Percentiles rank a stretch among this genome's conserved stretches.
These are phyloP conservation scores for Xerocomus potaroensis DNA, from an alignment of 768 basidiomycete genomes.

Conservation along the genomic window DNA sequence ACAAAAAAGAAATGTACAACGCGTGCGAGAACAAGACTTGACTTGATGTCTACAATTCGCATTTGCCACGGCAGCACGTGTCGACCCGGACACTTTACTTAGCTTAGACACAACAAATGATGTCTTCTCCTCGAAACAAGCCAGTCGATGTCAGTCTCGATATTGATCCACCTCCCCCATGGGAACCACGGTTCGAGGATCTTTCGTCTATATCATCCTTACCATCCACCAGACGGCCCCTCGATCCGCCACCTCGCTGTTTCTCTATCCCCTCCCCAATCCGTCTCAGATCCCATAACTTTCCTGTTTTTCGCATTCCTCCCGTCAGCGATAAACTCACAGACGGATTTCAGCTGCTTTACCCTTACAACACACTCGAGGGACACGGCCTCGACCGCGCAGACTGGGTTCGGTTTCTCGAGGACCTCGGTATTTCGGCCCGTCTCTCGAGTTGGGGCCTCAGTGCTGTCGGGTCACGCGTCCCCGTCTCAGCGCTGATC, in stretches of 20 bases:
- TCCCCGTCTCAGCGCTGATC: constrained; percentile 13
- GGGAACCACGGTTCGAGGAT: constrained; percentile 28
- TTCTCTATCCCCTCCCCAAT: constrained; percentile 27
- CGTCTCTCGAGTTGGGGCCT: constrained; percentile 22
- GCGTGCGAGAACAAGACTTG: neutral
- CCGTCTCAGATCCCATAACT: constrained; percentile 24
- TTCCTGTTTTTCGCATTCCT: constrained; percentile 26
- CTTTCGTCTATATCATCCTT: constrained; percentile 3
- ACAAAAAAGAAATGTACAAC: neutral
- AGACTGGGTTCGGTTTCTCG: constrained; percentile 30
- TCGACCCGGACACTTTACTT: no score
- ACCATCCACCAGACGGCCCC: constrained; percentile 14
- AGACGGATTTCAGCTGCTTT: constrained; percentile 26
- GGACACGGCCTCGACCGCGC: constrained; percentile 23
- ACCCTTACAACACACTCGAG: constrained; percentile 24
- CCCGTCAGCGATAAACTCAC: constrained; percentile 18
- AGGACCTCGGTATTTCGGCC: constrained; percentile 27
- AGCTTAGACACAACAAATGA: no score
- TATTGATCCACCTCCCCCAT: constrained; percentile 26
- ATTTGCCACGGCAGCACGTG: constrained; percentile 9
- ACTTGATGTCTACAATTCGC: neutral
- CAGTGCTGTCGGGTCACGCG: constrained; percentile 21
- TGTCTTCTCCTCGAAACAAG: neutral
- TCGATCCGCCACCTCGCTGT: constrained; percentile 30
- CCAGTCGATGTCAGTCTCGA: constrained; percentile 2